Base-by-base conservation (phyloP, 441 rosid species). In the Bocquillonia castaneifolia region DNA sequence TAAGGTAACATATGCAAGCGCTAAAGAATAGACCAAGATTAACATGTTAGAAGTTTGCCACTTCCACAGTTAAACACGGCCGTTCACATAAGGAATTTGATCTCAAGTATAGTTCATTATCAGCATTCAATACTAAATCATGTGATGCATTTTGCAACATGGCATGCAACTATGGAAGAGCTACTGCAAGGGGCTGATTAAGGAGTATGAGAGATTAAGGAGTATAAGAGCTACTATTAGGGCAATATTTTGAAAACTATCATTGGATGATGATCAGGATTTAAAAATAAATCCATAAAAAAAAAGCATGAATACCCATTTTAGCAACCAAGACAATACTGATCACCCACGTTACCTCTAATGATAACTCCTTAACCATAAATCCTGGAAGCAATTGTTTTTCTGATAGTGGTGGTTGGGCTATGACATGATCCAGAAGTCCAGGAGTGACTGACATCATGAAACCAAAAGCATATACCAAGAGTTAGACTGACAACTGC, bases 391-490 rank as follows among this genome's bases (percentile, higher is more conserved):
- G 78, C 77, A 87, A 57, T 36, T 65, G 70, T 47, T 74, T 71
- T 50, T 73, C 74, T 42, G 50, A 67, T 26, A 62, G 36, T 32
- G 63, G 60, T 63, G 85, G 74, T 42, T 59, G 63, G 67, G 56
- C 71, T 28, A 32, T 67, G 32, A 84, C 80, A 56, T 3, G 45
- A 23, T 79, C 51, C 44, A 79, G 10, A 25, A 72, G 48, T 64
- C 94, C 91, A 15, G 91, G 92, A 31, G 29, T 10, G 59, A 91
- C 94, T 87, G 79, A 77, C 64, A 74, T 31, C 70, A 31, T 15
- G 66, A 53, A 52, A 37, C 59, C 37, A 70, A 63, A 0, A 63
- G 37, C 2, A 47, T 55, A 25, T 23, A 39, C 6, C 31, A 51
- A 51, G 36, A 70, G 14, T 58, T 10, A 55, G 20, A 72, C 8